Evolutionary conservation across 2,329 filamentous ascomycete genomes (phyloP).

Genomic region (Paramyrothecium sp.): DNA sequence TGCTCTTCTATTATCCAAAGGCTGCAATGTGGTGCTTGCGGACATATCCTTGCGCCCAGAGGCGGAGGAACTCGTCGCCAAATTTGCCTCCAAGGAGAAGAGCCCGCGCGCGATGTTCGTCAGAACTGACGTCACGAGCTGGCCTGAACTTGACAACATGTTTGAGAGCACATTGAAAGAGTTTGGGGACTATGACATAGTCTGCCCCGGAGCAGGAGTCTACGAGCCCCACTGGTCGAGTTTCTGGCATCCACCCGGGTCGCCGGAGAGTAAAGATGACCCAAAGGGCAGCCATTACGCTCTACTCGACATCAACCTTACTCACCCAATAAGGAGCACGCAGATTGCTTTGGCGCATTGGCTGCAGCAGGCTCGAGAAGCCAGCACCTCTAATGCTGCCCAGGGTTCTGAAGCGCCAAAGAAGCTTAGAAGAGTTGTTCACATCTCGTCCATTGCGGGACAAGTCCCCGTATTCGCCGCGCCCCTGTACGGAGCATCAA

Average conservation of each 20-base stretch:
- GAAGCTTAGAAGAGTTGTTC: conserved; percentile 34
- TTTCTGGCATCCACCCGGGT: conserved; percentile 34
- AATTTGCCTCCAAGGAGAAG: conserved; percentile 20
- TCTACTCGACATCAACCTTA: conserved; percentile 35
- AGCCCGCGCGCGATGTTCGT: conserved; percentile 29
- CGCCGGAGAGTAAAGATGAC: conserved; percentile 16
- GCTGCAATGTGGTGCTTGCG: conserved; percentile 35
- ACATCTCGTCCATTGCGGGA: conserved; percentile 32
- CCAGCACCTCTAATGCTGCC: too few relatives aligned
- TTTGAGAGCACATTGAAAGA: conserved; percentile 21
- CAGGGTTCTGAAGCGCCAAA: too few relatives aligned
- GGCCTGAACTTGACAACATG: conserved; percentile 28
- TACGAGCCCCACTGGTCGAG: conserved; percentile 33
- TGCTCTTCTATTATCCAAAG: conserved; percentile 26
- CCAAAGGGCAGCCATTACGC: conserved; percentile 29
- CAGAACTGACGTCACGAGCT: conserved; percentile 34
- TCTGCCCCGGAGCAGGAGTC: conserved; percentile 35
- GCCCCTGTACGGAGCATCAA: conserved; percentile 35
- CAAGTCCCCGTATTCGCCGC: conserved; percentile 23
- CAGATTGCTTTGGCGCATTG: conserved; percentile 37
- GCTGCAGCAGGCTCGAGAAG: conserved; percentile 24
- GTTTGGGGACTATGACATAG: conserved; percentile 31
- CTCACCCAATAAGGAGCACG: conserved; percentile 32
- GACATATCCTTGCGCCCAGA: conserved; percentile 32
- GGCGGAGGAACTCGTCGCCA: conserved; percentile 27